Percentiles rank a stretch among this genome's conserved stretches.
Evolutionary conservation across 257 asterid genomes (phyloP).

Genomic region (Solanum rostratum): DNA sequence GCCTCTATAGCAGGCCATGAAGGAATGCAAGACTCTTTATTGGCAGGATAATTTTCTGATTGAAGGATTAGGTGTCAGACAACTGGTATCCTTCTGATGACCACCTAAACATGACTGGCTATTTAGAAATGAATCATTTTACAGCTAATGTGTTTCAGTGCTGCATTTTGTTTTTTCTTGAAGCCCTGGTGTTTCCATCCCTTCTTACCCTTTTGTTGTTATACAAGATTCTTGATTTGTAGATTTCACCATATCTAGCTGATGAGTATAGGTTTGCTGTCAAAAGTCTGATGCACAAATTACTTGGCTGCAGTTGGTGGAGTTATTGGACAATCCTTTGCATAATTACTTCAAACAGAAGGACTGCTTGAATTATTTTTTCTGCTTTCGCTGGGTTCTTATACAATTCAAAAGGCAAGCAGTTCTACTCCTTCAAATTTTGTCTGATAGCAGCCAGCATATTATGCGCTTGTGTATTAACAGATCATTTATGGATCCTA

Average conservation of each 20-base stretch:
- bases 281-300: neutral
- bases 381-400: slow-evolving; percentile 97
- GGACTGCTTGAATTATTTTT: slow-evolving; percentile 93
- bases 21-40: neutral
- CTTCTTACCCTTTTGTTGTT: neutral
- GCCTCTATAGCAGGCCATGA: neutral
- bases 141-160: neutral
- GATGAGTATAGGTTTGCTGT: neutral
- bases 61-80: neutral
- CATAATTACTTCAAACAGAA: slow-evolving; percentile 76
- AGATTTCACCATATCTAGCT: neutral
- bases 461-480: neutral
- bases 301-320: slow-evolving; percentile 63
- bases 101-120: neutral
- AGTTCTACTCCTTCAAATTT: neutral
- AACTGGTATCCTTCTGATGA: neutral
- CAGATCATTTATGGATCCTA: neutral
- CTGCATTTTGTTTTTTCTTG: neutral
- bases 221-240: neutral
- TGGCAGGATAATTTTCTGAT: neutral
- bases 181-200: neutral
- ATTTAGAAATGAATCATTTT: neutral
- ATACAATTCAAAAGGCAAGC: slow-evolving; percentile 96
- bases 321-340: slow-evolving; percentile 76
- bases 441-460: neutral